Evolutionary conservation across 73 alveolate species (phyloP), one percentile per base, ranked within the genome.

Genomic region (Paramecium sonneborni): DNA sequence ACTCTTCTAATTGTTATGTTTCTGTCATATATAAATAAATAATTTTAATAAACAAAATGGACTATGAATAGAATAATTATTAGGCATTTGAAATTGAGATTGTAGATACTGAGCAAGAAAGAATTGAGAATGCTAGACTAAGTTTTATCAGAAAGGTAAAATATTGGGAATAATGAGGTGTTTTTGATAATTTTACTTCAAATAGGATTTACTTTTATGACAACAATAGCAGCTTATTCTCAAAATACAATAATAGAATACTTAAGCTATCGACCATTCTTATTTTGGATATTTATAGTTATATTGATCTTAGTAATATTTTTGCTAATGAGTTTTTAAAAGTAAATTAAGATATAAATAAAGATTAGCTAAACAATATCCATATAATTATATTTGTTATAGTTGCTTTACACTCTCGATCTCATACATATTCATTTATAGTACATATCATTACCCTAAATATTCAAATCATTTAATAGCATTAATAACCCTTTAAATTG

Each of bases 1-100:
- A 79, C 41, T 79, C 90, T 46, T 79, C 90, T 10, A 41, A 20
- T 79, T 79, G 55, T 79, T 79, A 43, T 5, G 76, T 48, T 46
- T 79, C 90, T 21, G 69, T 26, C 90, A 79, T 79, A 4, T 35
- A 72, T 72, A 8, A 67, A 67, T 30, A 30, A 67, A 67, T 32
- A 67, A 67, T 67, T 52, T 18, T n/a, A 52, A n/a, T 30, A 52
- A 18, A 14, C 2, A 52, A 52, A 52, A 52, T 52, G 68, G 68
- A 52, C 24, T 62, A 62, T 62, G 39, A 62, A 62, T 62, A 52
- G 84, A 30, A 30, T 62, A 32, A 62, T 62, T 62, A 62, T 62
- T 62, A 62, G 84, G 44, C 84, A 30, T 62, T 62, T 26, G 84
- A 62, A 23, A 62, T 62, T 62, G 84, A 62, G 46, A 62, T 30